These are phyloP conservation scores for Lepiota brunneoincarnata DNA, from an alignment of 768 basidiomycete species.

Conservation along the genomic window DNA sequence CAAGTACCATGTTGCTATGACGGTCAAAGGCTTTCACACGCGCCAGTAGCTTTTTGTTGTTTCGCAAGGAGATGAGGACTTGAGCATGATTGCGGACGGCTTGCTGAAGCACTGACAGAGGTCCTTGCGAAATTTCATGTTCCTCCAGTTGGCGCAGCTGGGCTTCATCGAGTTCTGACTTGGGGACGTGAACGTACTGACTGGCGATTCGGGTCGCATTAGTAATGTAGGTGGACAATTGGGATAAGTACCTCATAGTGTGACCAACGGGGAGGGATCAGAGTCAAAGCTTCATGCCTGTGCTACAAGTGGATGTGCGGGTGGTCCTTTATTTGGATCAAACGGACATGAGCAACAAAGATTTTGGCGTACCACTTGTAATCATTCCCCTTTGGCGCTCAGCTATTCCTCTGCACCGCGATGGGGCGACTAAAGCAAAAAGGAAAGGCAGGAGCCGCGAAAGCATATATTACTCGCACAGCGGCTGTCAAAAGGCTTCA, in stretches of 20 bases:
- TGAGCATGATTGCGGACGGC: conserved; percentile 97
- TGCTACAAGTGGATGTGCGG: not conserved
- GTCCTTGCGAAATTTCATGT: conserved; percentile 98
- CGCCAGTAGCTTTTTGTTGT: conserved; percentile 96
- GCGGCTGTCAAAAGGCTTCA: conserved; percentile 93
- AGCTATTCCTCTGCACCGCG: not conserved
- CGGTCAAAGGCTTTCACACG: conserved; percentile 98
- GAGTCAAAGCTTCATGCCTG: not conserved
- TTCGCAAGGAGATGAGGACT: conserved; percentile 93
- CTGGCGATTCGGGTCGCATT: conserved; percentile 35
- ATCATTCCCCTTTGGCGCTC: conserved; percentile 10
- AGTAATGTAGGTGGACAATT: not conserved
- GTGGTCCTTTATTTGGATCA: conserved; percentile 23
- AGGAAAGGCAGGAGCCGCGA: conserved; percentile 89
- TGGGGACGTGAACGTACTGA: conserved; percentile 96
- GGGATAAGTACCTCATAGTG: conserved; percentile 34
- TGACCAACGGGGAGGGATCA: conserved; percentile 1
- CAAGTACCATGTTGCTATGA: conserved; percentile 94
- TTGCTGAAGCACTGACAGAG: conserved; percentile 93
- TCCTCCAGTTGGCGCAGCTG: conserved; percentile 96
- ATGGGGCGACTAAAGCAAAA: conserved; percentile 83
- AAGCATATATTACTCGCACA: conserved; percentile 88
- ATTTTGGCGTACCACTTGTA: conserved; percentile 21
- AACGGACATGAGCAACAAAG: conserved; percentile 28
- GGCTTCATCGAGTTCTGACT: conserved; percentile 96